These are phyloP conservation scores for Solanum neorickii DNA, from an alignment of 257 asterid species.

Conservation along the genomic window DNA sequence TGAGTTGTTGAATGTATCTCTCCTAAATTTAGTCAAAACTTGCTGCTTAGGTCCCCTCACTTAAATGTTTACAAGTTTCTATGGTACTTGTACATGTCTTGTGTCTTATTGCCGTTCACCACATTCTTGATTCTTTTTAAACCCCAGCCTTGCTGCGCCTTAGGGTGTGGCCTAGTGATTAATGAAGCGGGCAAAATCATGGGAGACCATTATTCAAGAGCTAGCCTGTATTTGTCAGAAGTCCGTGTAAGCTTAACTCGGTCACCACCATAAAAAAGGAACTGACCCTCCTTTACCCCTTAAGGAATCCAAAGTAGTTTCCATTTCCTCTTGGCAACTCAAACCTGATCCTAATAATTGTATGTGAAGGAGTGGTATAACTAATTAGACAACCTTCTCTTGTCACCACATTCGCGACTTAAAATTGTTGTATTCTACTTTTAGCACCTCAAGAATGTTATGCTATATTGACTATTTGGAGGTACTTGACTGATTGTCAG, in stretches of 20 bases:
- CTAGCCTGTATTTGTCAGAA: not conserved
- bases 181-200: not conserved
- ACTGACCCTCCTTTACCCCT: not conserved
- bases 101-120: not conserved
- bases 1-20: not conserved
- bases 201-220: not conserved
- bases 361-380: not conserved
- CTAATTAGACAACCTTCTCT: not conserved
- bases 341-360: not conserved
- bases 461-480: not conserved
- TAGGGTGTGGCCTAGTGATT: not conserved
- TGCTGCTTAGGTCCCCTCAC: not conserved
- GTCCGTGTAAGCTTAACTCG: not conserved
- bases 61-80: not conserved
- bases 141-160: not conserved
- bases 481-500: not conserved
- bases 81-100: not conserved
- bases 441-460: not conserved
- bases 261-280: not conserved
- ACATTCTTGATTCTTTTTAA: not conserved
- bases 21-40: not conserved
- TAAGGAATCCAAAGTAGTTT: not conserved
- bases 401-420: not conserved
- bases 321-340: not conserved
- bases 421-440: not conserved